A percentile compares a stretch with the other conserved stretches of the same genome.
Conservation (phyloP, 495 filamentous ascomycete genomes). For the Daldinia bambusicola region DNA sequence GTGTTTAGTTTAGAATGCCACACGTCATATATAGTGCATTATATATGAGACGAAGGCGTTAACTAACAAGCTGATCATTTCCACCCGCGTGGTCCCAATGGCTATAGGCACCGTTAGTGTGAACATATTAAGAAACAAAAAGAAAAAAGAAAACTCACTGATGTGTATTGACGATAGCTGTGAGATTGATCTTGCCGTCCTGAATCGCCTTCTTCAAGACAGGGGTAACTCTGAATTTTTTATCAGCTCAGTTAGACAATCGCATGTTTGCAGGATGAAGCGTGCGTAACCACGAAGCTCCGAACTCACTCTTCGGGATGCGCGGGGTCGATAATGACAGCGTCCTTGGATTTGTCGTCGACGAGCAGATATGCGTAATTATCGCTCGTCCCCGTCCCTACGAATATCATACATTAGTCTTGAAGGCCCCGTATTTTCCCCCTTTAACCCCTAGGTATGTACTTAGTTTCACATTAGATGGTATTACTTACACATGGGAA, state of each 20-base stretch:
- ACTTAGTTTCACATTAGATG: too few relatives aligned
- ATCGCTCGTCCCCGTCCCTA: constrained; percentile 89
- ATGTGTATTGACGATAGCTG: constrained; percentile 93
- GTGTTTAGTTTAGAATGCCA: constrained; percentile 17
- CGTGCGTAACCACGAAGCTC: not conserved
- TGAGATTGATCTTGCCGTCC: constrained; percentile 79
- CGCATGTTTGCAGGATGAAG: constrained; percentile 5
- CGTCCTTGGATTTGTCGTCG: constrained; percentile 88
- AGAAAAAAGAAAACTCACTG: constrained; percentile 68
- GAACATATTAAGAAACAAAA: not conserved
- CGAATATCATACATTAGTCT: constrained; percentile 19
- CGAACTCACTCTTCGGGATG: constrained; percentile 84
- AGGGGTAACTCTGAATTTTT: constrained; percentile 74
- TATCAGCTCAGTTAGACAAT: constrained; percentile 15
- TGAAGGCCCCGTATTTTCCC: not conserved
- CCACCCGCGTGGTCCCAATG: constrained; percentile 97
- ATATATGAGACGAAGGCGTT: not conserved
- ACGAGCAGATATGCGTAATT: constrained; percentile 97
- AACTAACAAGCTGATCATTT: constrained; percentile 78
- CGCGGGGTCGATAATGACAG: constrained; percentile 96
- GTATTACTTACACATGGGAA: constrained; percentile 90
- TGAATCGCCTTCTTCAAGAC: constrained; percentile 77
- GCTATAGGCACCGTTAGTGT: constrained; percentile 56
- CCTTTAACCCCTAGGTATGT: not conserved
- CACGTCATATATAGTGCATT: not conserved